These are phyloP conservation scores for Psilocybe sp. DNA, from an alignment of 768 basidiomycete species.

Conservation along the genomic window DNA sequence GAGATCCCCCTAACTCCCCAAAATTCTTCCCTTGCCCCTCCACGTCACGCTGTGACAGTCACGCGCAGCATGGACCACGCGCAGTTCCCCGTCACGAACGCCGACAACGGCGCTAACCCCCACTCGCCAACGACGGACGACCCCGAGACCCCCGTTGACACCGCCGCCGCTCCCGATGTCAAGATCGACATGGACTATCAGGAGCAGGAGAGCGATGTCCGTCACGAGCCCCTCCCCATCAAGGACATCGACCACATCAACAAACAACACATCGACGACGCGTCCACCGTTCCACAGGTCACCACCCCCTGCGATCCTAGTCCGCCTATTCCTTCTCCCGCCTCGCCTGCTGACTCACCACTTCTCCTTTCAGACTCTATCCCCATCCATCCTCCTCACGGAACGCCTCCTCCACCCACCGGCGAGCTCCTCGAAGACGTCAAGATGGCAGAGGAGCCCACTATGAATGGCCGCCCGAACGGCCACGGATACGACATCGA, in stretches of 20 bases:
- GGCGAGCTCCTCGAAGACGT: constrained; percentile 50
- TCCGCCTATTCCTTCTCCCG: constrained; percentile 27
- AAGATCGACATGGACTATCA: constrained; percentile 63
- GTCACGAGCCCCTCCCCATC: constrained; percentile 54
- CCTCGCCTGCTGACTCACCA: constrained; percentile 16
- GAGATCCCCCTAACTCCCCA: constrained; percentile 71
- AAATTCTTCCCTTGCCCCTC: constrained; percentile 64
- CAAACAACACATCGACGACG: constrained; percentile 30
- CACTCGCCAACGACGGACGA: constrained; percentile 46
- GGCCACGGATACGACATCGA: constrained; percentile 28
- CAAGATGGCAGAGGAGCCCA: constrained; percentile 48
- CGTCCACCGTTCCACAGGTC: constrained; percentile 42
- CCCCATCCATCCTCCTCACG: constrained; percentile 40
- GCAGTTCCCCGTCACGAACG: constrained; percentile 37
- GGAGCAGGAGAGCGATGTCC: constrained; percentile 67
- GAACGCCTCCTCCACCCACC: constrained; percentile 37
- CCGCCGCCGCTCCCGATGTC: constrained; percentile 43
- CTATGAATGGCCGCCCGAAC: constrained; percentile 27
- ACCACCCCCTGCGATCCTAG: constrained; percentile 48
- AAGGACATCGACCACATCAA: constrained; percentile 39
- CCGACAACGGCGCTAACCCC: constrained; percentile 28
- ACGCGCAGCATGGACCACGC: constrained; percentile 66
- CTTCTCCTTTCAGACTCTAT: constrained; percentile 38
- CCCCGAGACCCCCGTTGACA: constrained; percentile 60
- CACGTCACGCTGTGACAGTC: constrained; percentile 72